A percentile compares a stretch with the other conserved stretches of the same genome.
Evolutionary conservation across 805 yeast genomes (phyloP).

Genomic region (Starmerella sirachaensis): DNA sequence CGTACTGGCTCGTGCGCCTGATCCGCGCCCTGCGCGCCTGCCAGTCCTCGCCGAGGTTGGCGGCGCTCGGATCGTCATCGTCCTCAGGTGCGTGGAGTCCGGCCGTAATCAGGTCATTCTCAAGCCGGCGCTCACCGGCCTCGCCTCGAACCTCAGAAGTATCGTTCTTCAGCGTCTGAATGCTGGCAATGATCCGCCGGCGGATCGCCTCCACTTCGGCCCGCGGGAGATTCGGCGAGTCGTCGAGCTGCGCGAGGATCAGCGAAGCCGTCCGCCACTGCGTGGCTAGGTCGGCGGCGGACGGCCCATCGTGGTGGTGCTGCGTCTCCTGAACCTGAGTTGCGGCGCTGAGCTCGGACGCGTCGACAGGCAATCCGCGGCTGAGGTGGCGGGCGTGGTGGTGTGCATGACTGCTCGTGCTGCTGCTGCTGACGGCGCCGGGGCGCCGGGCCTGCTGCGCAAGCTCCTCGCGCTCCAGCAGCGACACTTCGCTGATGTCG

Average conservation of each 20-base stretch:
- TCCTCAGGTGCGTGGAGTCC: constrained; percentile 60
- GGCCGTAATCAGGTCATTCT: constrained; percentile 80
- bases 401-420: background rate
- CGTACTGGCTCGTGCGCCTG: constrained; percentile 62
- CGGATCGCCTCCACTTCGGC: constrained; percentile 58
- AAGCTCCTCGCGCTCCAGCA: constrained; percentile 19
- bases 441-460: background rate
- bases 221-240: constrained; percentile 35
- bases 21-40: constrained; percentile 66
- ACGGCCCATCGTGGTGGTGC: constrained; percentile 18
- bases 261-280: constrained; percentile 96
- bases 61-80: constrained; percentile 34
- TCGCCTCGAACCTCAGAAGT: constrained; percentile 42
- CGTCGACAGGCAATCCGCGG: constrained; percentile 12
- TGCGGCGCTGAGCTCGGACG: constrained; percentile 17
- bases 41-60: constrained; percentile 91
- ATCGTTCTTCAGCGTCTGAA: constrained; percentile 65
- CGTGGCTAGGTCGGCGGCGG: constrained; percentile 54
- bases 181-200: constrained; percentile 53
- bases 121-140: constrained; percentile 84
- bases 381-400: background rate
- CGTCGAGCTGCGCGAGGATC: constrained; percentile 82
- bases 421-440: background rate
- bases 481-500: constrained; percentile 17
- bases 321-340: constrained; percentile 15